Evolutionary conservation across 768 basidiomycete species (phyloP), one percentile per base, ranked within the genome.

Genomic region (Suillus variegatus): DNA sequence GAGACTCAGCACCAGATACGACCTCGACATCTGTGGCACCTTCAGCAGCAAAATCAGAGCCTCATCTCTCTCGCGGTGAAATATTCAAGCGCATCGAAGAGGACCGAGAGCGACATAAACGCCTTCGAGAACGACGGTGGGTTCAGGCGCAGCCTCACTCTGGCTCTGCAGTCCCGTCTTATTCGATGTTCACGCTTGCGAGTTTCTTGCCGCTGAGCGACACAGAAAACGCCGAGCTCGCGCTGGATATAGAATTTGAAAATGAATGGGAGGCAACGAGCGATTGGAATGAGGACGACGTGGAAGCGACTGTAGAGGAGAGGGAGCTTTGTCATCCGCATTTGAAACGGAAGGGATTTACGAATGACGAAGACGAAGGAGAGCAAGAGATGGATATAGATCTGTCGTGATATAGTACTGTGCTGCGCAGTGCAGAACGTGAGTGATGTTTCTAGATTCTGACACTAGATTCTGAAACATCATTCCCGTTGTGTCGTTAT

Each of bases 241-340:
- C 87, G 22, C 78, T 90, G 52, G 93, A 93, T 69, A 90, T 94
- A 63, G 92, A 94, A 75, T 94, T 94, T 70, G 92, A 94, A 71
- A 93, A 93, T 67, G 91, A 91, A 66, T 94, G 93, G 92, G 93
- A 94, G 75, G 87, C 91, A 49, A 92, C 90, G 60, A 93, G 92
- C 69, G 92, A 93, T 77, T 94, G 92, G 91, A 94, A 94, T 75
- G 92, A 93, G 75, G 92, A 94, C 67, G 92, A 94, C 70, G 88
- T 89, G 2, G 92, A 94, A 65, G 90, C 89, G 4, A 86, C 86
- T 22, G 75, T 74, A 25, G 92, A 93, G 70, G 91, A 94, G 75
- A 87, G 86, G 62, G 83, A 83, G 56, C 73, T 93, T 5, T 92
- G 92, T 74, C 92, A 89, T 76, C 85, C 88, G 8, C 62, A 70